Evolutionary conservation across 495 filamentous ascomycete genomes (phyloP), one percentile per base, ranked within the genome.

Genomic region (Podospora anserina): DNA sequence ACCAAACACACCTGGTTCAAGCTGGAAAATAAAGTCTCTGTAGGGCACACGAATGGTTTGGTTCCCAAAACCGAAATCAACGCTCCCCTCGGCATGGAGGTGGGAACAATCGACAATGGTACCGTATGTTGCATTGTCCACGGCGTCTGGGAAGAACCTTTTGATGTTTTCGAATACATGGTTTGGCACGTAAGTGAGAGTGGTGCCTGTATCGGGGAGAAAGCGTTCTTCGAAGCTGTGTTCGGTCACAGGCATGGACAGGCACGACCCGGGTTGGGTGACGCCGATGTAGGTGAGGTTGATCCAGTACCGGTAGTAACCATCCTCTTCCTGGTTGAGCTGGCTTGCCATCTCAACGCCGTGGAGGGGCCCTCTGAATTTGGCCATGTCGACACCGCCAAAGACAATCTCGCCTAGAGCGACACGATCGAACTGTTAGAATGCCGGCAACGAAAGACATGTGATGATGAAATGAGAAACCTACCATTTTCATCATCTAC

Each of bases 121-220:
- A 70, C 80, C 82, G 71, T n/a, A 74, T 68, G 39, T 72, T 82
- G 64, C 83, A 71, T 80, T 79, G 28, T 80, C 78, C 0, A 71
- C 68, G 16, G 88, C 91, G n/a, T 82, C 78, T 23, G 77, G 72
- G 69, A 93, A 82, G 54, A 82, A 78, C n/a, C 81, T 71, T 69
- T 85, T 89, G 28, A 97, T 82, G 5, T 74, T 74, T 13, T 80
- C 66, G 53, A 83, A 83, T 61, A 94, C 73, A 49, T 81, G 69
- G 49, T 88, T 75, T 0, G 92, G 92, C 1, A 97, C 81, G 74
- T 94, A 95, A n/a, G 89, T 91, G 61, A 85, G 79, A 6, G 88
- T 91, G 64, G 88, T 92, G 64, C 94, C 94, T 7, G 92, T 92
- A 72, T 97, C 94, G 23, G 97, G 86, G 0, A 96, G 78, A 15